Percentiles rank a stretch among this genome's conserved stretches.
Evolutionary conservation across 2,329 filamentous ascomycete genomes (phyloP).

Genomic region (Endocalyx cinctus): DNA sequence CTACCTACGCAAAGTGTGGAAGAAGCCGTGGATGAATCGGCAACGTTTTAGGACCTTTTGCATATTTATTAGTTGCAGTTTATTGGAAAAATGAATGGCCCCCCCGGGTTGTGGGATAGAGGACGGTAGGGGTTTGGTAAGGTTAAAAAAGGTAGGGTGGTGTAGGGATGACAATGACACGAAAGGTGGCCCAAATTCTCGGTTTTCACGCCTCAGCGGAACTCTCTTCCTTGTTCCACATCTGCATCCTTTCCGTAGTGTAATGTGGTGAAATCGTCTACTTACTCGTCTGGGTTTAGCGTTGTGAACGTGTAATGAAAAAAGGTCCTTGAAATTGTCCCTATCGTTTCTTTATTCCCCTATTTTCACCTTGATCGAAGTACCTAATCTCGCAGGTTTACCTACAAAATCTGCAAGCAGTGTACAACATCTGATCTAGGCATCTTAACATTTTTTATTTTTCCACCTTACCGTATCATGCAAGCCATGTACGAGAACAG

Average conservation of each 20-base stretch:
- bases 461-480: no score
- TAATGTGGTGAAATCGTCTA: background rate
- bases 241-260: conserved; percentile 14
- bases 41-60: conserved; percentile 20
- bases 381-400: conserved; percentile 3
- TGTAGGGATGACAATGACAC: conserved; percentile 4
- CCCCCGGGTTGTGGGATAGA: no score
- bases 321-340: background rate
- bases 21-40: conserved; percentile 24
- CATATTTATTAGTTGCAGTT: conserved; percentile 10
- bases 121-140: background rate
- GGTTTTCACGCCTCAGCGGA: conserved; percentile 23
- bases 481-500: no score
- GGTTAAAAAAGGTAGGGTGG: background rate
- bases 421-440: background rate
- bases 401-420: background rate
- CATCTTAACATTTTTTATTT: background rate
- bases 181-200: conserved; percentile 26
- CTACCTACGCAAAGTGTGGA: conserved; percentile 14
- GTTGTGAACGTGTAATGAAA: no score
- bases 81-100: background rate
- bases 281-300: conserved; percentile 3
- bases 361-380: conserved; percentile 11
- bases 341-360: conserved; percentile 13
- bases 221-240: conserved; percentile 20